phyloP scores from a whole-genome alignment of 1,284 basidiomycete genomes.

The Cystobasidium pallidum region DNA sequence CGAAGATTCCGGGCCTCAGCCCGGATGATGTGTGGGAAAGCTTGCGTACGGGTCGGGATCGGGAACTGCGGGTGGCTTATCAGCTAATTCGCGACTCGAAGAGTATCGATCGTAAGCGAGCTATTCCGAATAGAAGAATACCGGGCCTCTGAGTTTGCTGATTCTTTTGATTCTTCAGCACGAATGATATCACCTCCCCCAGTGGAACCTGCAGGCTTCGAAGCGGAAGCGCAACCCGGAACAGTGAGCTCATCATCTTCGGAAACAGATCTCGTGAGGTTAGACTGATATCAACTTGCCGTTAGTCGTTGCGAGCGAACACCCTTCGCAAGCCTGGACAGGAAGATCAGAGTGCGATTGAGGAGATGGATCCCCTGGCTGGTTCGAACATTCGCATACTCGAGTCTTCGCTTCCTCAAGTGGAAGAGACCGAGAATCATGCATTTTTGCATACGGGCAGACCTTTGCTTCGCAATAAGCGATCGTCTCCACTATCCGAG shows the following conservation, averaged over 20 bases:
- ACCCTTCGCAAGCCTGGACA: conserved; percentile 5
- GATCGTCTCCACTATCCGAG: conserved; percentile 31
- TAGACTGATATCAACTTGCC: neutral
- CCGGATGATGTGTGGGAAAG: conserved; percentile 84
- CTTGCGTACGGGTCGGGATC: conserved; percentile 80
- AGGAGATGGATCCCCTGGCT: conserved; percentile 33
- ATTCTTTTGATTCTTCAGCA: neutral
- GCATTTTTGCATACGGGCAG: conserved; percentile 22
- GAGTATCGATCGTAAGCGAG: conserved; percentile 62
- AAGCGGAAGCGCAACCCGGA: conserved; percentile 5
- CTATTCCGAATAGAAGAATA: neutral
- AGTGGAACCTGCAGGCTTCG: neutral
- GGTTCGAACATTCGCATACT: conserved; percentile 38
- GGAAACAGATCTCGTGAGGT: neutral
- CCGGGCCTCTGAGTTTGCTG: too few species aligned
- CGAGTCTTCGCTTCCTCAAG: conserved; percentile 21
- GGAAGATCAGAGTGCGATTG: conserved; percentile 10
- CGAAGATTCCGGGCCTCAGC: conserved; percentile 74
- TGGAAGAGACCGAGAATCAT: conserved; percentile 34
- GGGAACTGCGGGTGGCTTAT: conserved; percentile 95
- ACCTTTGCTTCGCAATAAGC: conserved; percentile 36
- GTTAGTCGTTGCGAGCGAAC: conserved; percentile 13
- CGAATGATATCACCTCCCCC: conserved; percentile 33
- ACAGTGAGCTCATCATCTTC: neutral
- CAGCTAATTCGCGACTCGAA: conserved; percentile 89